phyloP scores from a whole-genome alignment of 495 filamentous ascomycete species.

The Aspergillus taichungensis region DNA sequence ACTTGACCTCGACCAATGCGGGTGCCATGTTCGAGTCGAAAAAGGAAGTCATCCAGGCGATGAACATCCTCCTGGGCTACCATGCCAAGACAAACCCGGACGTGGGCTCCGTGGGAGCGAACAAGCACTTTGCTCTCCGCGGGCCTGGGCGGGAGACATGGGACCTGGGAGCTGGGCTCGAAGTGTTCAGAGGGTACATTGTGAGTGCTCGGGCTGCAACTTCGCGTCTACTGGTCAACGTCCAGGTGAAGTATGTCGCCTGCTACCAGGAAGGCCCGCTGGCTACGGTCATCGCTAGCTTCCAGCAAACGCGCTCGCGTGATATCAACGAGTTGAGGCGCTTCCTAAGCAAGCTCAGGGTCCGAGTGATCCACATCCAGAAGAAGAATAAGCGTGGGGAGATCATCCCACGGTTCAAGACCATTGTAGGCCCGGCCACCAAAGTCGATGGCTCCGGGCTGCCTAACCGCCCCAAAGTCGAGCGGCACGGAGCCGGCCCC shows the following conservation, averaged over 20 bases:
- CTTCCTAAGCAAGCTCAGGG: slow-evolving; percentile 38
- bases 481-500: slow-evolving; percentile 30
- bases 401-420: slow-evolving; percentile 27
- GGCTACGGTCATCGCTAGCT: slow-evolving; percentile 16
- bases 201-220: slow-evolving; percentile 59
- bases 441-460: slow-evolving; percentile 24
- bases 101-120: slow-evolving; percentile 27
- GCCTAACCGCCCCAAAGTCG: slow-evolving; percentile 24
- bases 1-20: slow-evolving; percentile 42
- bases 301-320: not conserved
- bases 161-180: slow-evolving; percentile 30
- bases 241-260: slow-evolving; percentile 40
- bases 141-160: slow-evolving; percentile 17
- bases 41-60: slow-evolving; percentile 34
- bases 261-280: slow-evolving; percentile 31
- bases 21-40: slow-evolving; percentile 29
- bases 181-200: slow-evolving; percentile 56
- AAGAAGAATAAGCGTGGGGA: slow-evolving; percentile 29
- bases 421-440: slow-evolving; percentile 39
- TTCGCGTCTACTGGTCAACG: slow-evolving; percentile 53
- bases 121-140: slow-evolving; percentile 32
- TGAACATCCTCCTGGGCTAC: slow-evolving; percentile 46
- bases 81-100: slow-evolving; percentile 25
- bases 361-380: slow-evolving; percentile 30
- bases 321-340: slow-evolving; percentile 24